phyloP scores from a whole-genome alignment of 306 rosid genomes.

The Cajanus cajan region DNA sequence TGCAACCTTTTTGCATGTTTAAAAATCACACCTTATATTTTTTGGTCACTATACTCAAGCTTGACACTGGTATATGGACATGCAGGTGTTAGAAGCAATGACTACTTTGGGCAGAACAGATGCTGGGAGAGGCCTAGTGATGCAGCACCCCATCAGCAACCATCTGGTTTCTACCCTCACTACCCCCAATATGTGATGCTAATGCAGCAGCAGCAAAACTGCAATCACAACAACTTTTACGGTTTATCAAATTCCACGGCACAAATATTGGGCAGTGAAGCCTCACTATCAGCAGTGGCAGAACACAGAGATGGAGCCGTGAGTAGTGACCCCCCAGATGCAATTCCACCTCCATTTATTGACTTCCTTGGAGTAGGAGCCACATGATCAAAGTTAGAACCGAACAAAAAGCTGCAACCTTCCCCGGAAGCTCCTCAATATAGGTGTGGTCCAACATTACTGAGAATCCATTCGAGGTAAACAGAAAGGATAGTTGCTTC shows the following conservation, averaged over 20 bases:
- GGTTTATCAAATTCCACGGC: conserved; percentile 43
- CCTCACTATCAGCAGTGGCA: conserved; percentile 46
- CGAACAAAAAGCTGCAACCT: conserved; percentile 43
- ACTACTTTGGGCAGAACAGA: conserved; percentile 28
- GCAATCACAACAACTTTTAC: conserved; percentile 21
- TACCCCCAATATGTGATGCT: conserved; percentile 36
- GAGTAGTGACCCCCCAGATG: conserved; percentile 30
- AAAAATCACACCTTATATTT: no score
- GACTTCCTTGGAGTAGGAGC: conserved; percentile 99
- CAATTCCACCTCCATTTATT: conserved; percentile 65
- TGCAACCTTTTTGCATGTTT: neutral
- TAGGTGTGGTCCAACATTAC: conserved; percentile 70
- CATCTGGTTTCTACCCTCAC: conserved; percentile 25
- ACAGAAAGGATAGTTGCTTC: conserved; percentile 51
- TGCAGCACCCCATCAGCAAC: neutral
- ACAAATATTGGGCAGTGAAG: conserved; percentile 44
- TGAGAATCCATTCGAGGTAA: conserved; percentile 59
- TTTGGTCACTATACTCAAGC: neutral
- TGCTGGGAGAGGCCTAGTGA: no score
- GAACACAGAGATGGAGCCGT: conserved; percentile 37
- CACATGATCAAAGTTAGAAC: conserved; percentile 53
- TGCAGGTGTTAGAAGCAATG: conserved; percentile 50
- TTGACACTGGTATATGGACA: neutral
- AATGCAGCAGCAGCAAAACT: conserved; percentile 42
- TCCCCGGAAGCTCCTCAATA: conserved; percentile 41